Percentiles rank a stretch among this genome's conserved stretches.
These are phyloP conservation scores for Xylaria sp. DNA, from an alignment of 2,329 filamentous ascomycete genomes.

Conservation along the genomic window DNA sequence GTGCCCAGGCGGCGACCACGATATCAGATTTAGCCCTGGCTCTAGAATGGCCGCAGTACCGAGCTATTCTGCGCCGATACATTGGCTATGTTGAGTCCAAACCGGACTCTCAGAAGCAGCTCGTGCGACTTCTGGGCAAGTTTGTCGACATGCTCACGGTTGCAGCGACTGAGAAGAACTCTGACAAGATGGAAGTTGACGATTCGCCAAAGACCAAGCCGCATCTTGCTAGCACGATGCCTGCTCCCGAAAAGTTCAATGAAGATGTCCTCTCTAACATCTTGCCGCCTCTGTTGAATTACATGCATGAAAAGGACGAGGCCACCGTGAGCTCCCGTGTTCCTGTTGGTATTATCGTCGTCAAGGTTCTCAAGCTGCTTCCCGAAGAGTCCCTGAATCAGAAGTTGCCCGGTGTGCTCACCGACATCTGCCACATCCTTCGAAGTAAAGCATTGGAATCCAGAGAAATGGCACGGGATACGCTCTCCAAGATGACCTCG, in stretches of 20 bases:
- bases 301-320: conserved; percentile 92
- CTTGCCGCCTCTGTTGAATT: conserved; percentile 71
- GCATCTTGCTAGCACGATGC: conserved; percentile 60
- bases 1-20: conserved; percentile 77
- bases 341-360: conserved; percentile 79
- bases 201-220: conserved; percentile 29
- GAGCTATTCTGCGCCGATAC: conserved; percentile 76
- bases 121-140: conserved; percentile 74
- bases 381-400: conserved; percentile 66
- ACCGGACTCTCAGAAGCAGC: conserved; percentile 76
- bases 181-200: conserved; percentile 42
- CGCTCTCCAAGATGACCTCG: conserved; percentile 74
- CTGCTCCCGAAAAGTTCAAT: conserved; percentile 60
- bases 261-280: conserved; percentile 70
- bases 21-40: conserved; percentile 69
- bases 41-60: conserved; percentile 87
- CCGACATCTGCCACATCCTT: conserved; percentile 89
- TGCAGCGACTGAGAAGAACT: conserved; percentile 40
- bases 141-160: conserved; percentile 70
- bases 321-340: conserved; percentile 88
- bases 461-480: conserved; percentile 84
- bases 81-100: conserved; percentile 76
- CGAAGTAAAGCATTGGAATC: conserved; percentile 84
- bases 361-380: conserved; percentile 79
- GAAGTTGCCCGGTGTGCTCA: conserved; percentile 74